Base-by-base conservation (phyloP, 2,329 filamentous ascomycete species). In the Penicillium sp. region DNA sequence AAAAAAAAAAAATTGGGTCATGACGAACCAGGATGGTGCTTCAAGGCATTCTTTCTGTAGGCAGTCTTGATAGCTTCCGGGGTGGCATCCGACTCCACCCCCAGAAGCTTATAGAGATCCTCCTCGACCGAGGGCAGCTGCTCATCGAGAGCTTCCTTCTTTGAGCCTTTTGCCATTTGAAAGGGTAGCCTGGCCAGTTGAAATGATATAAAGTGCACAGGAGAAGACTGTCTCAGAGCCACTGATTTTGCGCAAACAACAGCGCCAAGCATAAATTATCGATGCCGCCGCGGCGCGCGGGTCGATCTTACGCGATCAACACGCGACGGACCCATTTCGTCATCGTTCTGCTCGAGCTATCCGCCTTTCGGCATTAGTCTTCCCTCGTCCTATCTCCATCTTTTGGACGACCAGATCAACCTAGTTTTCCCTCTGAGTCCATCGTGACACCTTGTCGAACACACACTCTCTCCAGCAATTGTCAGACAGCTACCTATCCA, bases 21-120 rank as follows among this genome's bases (percentile, higher is more conserved):
- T 18, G 28, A 4, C 71, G 59, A 78, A 91, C 86, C 86, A 59
- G 88, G 88, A 62, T 98, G 93, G 60, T 90, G 81, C 67, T 83
- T 90, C 50, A 98, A 76, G 3, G 93, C 93, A 43, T 86, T 82
- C 67, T 94, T 95, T 64, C 89, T 86, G 74, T 98, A 98, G 13
- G 91, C 89, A 13, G 82, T 83, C 67, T 94, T 96, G 72, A 98
- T 80, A 61, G 95, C 81, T 53, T 89, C 83, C 36, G 82, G 73
- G 0, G 86, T 87, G 11, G 90, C 90, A 45, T 80, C 74, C 51
- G 81, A 81, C 34, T 84, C 77, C 36, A 98, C 68, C 24, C 76
- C 80, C 7, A 98, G 82, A 46, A 91, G 81, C 59, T 84, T 80
- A 64, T 98, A 98, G 0, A 93, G 91, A 36, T 67, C 60, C 25